These are phyloP conservation scores for Phytophthora crassamura DNA, from an alignment of 352 stramenopile species.

Conservation along the genomic window DNA sequence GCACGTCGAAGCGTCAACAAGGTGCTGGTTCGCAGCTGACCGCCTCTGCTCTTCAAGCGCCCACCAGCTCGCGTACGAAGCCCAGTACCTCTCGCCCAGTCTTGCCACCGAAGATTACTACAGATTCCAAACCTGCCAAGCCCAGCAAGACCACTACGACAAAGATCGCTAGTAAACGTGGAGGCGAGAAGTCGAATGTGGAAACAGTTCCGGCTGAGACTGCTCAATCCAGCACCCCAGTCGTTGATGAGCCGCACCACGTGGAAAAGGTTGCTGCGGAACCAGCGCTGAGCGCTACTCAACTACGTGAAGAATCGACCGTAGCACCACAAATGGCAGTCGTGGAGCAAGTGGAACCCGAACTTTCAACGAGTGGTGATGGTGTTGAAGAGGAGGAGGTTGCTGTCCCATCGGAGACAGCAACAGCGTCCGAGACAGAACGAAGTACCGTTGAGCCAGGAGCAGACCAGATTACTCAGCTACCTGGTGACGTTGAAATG, in stretches of 20 bases:
- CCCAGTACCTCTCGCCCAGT: slow-evolving; percentile 12
- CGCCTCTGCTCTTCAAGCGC: neutral
- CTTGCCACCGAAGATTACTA: slow-evolving; percentile 9
- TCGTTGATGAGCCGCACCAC: slow-evolving; percentile 1
- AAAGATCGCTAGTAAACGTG: slow-evolving; percentile 8
- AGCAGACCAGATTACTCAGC: neutral
- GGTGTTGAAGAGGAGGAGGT: neutral
- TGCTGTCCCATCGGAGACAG: neutral
- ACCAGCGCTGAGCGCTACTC: neutral
- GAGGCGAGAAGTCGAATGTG: slow-evolving; percentile 4
- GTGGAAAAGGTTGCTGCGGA: slow-evolving; percentile 1
- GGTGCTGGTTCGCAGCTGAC: slow-evolving; percentile 1
- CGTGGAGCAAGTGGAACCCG: slow-evolving; percentile 5
- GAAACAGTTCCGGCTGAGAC: neutral
- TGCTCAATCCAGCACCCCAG: neutral
- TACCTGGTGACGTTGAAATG: neutral
- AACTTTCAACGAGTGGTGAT: neutral
- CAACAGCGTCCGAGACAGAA: neutral
- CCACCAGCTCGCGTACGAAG: slow-evolving; percentile 20
- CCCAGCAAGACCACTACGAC: slow-evolving; percentile 5
- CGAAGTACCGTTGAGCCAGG: neutral
- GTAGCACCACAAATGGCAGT: neutral
- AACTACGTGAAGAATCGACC: neutral
- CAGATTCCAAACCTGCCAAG: slow-evolving; percentile 19
- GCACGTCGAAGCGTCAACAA: slow-evolving; percentile 13